Base-by-base conservation (phyloP, 495 filamentous ascomycete species). In the Aspergillus incahuasiensis region DNA sequence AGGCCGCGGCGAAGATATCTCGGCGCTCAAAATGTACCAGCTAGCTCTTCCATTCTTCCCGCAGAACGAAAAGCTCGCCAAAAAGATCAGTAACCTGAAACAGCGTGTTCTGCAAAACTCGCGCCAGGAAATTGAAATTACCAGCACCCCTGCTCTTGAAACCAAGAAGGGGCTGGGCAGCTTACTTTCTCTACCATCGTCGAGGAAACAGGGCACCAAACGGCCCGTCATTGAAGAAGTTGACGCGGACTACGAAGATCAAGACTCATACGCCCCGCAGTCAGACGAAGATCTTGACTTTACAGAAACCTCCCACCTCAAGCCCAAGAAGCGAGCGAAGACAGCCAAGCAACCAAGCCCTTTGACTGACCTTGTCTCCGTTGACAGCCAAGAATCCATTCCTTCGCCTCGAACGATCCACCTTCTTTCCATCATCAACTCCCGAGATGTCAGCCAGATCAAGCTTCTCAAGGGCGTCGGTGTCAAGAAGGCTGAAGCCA, bases 11-110 rank as follows among this genome's bases (percentile, higher is more conserved):
- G 89, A 97, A 56, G 83, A 92, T 43, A 71, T 73, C 4, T 88
- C 82, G 21, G 91, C 92, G 0, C 67, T 98, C 60, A 86, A 79
- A 62, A 91, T 95, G 85, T 97, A 95, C 58, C 85, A 90, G 65
- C 73, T 90, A 34, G 94, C 94, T 1, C 70, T 89, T 28, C 85
- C 87, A 0, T 91, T 84, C 67, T 98, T 98, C 63, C 94, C 92
- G 0, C 83, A 86, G 2, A 94, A 97, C 63, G 75, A 82, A 43
- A 97, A 94, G 67, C 79, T 98, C 13, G 69, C 79, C 19, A 69
- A 72, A 41, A 97, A 94, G 75, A 96, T 98, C 59, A 73, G 82
- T 20, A 78, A 72, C 51, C 62, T 97, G 50, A 79, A 84, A 60
- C 77, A 82, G 7, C 85, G 82, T 38, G 68, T 90, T 1, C 77